phyloP scores from a whole-genome alignment of 2,329 filamentous ascomycete species.

The Ophiostoma novo-ulmi region DNA sequence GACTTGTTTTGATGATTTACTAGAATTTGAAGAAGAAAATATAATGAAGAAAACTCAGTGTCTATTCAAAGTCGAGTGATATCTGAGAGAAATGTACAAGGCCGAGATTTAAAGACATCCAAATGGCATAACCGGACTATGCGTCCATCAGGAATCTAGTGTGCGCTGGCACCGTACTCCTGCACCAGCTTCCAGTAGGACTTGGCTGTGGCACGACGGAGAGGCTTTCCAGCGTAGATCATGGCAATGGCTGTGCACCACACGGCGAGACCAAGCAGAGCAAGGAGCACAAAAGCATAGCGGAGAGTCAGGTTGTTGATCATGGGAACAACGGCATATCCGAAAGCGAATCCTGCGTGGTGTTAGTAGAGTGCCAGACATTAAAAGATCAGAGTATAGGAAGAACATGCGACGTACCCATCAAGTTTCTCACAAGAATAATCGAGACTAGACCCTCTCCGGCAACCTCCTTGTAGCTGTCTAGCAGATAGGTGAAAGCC shows the following conservation, averaged over 20 bases:
- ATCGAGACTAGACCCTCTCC: constrained; percentile 5
- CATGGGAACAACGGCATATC: constrained; percentile 9
- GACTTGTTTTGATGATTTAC: too few relatives aligned
- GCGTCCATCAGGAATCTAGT: neutral
- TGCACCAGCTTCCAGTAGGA: constrained; percentile 10
- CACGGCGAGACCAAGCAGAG: neutral
- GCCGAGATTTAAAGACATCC: neutral
- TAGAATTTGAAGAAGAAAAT: neutral
- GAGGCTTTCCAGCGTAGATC: constrained; percentile 4
- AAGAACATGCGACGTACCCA: neutral
- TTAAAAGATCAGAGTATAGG: neutral
- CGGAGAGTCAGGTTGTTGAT: constrained; percentile 10
- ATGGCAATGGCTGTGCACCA: constrained; percentile 11
- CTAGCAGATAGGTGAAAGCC: constrained; percentile 4
- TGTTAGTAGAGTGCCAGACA: neutral
- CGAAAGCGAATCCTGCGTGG: constrained; percentile 2
- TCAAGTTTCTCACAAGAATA: constrained; percentile 2
- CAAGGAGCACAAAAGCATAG: constrained; percentile 8
- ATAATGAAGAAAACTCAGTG: neutral
- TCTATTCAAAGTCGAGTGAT: neutral
- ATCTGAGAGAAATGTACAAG: neutral
- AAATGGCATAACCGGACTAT: neutral
- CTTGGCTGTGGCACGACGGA: constrained; percentile 5
- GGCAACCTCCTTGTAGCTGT: constrained; percentile 13
- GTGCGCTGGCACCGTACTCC: neutral